Conservation (phyloP, 1,284 basidiomycete genomes). For the Lignosus rhinocerotis region DNA sequence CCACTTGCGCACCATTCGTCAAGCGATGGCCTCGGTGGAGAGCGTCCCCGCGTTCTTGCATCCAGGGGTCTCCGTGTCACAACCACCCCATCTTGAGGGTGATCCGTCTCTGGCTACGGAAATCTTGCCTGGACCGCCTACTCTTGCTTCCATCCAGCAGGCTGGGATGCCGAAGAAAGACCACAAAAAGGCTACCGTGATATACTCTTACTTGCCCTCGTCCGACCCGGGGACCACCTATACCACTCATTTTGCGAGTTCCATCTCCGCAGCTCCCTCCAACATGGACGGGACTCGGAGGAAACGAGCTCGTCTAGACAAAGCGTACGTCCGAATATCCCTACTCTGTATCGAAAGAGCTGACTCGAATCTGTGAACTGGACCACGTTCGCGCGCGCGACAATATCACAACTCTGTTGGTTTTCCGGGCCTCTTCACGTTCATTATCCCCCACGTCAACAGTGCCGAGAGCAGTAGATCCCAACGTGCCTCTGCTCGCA, state of each 20-base stretch:
- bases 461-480: constrained; percentile 64
- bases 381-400: constrained; percentile 12
- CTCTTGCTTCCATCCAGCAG: constrained; percentile 66
- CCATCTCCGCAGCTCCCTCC: constrained; percentile 57
- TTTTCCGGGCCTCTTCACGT: constrained; percentile 1
- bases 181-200: constrained; percentile 66
- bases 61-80: constrained; percentile 65
- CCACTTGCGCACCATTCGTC: constrained; percentile 12
- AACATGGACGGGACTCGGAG: constrained; percentile 62
- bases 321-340: constrained; percentile 53
- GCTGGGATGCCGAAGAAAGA: constrained; percentile 62
- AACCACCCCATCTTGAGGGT: constrained; percentile 77
- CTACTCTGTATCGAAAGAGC: constrained; percentile 1
- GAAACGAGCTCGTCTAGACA: constrained; percentile 71
- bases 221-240: constrained; percentile 84
- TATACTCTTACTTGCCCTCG: constrained; percentile 73
- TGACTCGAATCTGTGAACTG: constrained; percentile 23
- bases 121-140: constrained; percentile 80
- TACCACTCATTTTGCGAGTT: constrained; percentile 54
- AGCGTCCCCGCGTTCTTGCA: constrained; percentile 66
- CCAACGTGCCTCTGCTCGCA: constrained; percentile 73
- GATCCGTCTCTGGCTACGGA: constrained; percentile 77
- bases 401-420: constrained; percentile 14
- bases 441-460: constrained; percentile 14
- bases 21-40: constrained; percentile 54